A percentile compares a stretch with the other conserved stretches of the same genome.
Evolutionary conservation across 2,329 filamentous ascomycete species (phyloP).

Genomic region (Macroventuria anomochaeta): DNA sequence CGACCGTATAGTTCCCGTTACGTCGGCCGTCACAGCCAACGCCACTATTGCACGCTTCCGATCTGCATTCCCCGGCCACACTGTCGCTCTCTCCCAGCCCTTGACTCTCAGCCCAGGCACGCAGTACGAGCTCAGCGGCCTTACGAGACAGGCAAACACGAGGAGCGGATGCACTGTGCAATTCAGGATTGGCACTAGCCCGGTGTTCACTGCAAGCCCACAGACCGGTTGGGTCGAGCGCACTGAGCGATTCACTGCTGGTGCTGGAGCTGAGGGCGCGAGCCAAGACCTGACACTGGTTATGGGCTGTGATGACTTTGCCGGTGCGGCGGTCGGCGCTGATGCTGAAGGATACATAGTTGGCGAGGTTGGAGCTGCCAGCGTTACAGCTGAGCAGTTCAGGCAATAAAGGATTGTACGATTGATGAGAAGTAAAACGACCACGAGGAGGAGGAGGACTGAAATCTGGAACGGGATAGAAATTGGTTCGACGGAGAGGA

Average conservation of each 20-base stretch:
- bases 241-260: slow-evolving; percentile 29
- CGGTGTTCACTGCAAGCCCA: slow-evolving; percentile 25
- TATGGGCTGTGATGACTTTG: slow-evolving; percentile 30
- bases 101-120: slow-evolving; percentile 37
- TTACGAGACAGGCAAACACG: slow-evolving; percentile 23
- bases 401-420: not conserved
- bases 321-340: slow-evolving; percentile 22
- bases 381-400: not conserved
- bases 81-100: slow-evolving; percentile 31
- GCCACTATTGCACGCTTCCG: slow-evolving; percentile 31
- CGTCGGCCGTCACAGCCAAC: slow-evolving; percentile 16
- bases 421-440: not conserved
- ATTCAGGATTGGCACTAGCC: slow-evolving; percentile 24
- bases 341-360: slow-evolving; percentile 27
- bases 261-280: slow-evolving; percentile 21
- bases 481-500: slow-evolving; percentile 5
- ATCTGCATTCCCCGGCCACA: slow-evolving; percentile 27
- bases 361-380: slow-evolving; percentile 14
- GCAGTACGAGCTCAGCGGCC: slow-evolving; percentile 26
- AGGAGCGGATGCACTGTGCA: slow-evolving; percentile 28
- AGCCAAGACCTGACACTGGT: slow-evolving; percentile 31
- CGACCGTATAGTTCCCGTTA: slow-evolving; percentile 29
- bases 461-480: not conserved
- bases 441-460: not conserved
- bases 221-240: slow-evolving; percentile 22